These are phyloP conservation scores for Decorospora gaudefroyi DNA, from an alignment of 2,329 filamentous ascomycete genomes.

Conservation along the genomic window DNA sequence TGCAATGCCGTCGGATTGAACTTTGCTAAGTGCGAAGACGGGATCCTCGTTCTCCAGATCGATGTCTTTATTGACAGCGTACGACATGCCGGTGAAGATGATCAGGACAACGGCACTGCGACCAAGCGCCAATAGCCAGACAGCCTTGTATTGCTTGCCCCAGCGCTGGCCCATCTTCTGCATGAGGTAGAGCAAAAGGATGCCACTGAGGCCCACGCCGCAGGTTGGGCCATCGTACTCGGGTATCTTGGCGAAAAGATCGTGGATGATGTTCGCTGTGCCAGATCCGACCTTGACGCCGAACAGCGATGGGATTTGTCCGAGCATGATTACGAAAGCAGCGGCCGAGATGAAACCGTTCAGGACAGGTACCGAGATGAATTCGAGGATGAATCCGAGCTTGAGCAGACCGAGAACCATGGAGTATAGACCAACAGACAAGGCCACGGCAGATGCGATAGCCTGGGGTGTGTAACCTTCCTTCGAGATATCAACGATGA, in stretches of 20 bases:
- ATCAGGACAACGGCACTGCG: constrained; percentile 65
- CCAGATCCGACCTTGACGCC: constrained; percentile 58
- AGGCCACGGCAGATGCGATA: constrained; percentile 64
- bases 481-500: constrained; percentile 58
- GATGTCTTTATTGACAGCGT: constrained; percentile 61
- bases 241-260: constrained; percentile 61
- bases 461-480: constrained; percentile 58
- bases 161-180: constrained; percentile 63
- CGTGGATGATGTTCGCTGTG: constrained; percentile 62
- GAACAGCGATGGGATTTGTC: constrained; percentile 66
- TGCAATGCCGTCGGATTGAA: constrained; percentile 60
- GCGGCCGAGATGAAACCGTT: constrained; percentile 69
- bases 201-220: constrained; percentile 62
- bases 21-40: constrained; percentile 63
- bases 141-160: constrained; percentile 61
- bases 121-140: constrained; percentile 64
- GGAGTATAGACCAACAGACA: constrained; percentile 66
- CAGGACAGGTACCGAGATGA: constrained; percentile 67
- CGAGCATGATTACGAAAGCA: constrained; percentile 67
- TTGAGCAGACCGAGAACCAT: constrained; percentile 64
- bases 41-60: constrained; percentile 45
- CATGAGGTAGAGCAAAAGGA: constrained; percentile 61
- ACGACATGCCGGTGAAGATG: constrained; percentile 67
- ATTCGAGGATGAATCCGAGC: constrained; percentile 68
- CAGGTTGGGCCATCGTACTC: constrained; percentile 63